Evolutionary conservation across 306 rosid species (phyloP).

Genomic region (Lathyrus oleraceus): DNA sequence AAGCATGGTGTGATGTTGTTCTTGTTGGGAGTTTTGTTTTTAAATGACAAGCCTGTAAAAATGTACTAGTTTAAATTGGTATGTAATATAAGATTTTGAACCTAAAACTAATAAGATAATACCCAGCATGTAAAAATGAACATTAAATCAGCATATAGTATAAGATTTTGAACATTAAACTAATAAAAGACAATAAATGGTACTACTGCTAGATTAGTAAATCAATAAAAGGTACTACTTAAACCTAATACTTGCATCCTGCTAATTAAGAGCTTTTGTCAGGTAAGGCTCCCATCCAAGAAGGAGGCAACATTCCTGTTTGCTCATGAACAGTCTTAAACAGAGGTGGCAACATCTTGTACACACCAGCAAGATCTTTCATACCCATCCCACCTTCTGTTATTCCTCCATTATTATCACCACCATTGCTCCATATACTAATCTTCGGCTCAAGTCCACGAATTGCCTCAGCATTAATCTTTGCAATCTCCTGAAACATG

Average conservation of each 20-base stretch:
- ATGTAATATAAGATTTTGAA: no score
- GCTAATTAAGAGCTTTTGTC: background rate
- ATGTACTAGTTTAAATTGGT: no score
- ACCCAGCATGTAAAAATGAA: background rate
- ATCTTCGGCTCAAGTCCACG: conserved; percentile 49
- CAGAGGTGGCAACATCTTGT: conserved; percentile 40
- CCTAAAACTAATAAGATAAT: background rate
- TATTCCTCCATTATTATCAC: background rate
- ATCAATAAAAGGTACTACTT: background rate
- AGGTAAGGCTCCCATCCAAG: conserved; percentile 41
- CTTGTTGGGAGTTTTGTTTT: no score
- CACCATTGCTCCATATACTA: conserved; percentile 40
- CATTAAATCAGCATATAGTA: background rate
- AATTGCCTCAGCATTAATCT: conserved; percentile 37
- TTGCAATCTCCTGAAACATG: conserved; percentile 44
- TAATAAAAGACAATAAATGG: background rate
- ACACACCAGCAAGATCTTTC: conserved; percentile 7
- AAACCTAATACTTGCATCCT: background rate
- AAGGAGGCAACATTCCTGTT: conserved; percentile 46
- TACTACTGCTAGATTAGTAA: background rate
- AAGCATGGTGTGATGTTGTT: no score
- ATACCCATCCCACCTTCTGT: background rate
- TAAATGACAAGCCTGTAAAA: no score
- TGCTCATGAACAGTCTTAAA: conserved; percentile 41
- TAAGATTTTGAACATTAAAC: background rate